Conservation (phyloP, 495 filamentous ascomycete species). For the Penicillium cinerascens region DNA sequence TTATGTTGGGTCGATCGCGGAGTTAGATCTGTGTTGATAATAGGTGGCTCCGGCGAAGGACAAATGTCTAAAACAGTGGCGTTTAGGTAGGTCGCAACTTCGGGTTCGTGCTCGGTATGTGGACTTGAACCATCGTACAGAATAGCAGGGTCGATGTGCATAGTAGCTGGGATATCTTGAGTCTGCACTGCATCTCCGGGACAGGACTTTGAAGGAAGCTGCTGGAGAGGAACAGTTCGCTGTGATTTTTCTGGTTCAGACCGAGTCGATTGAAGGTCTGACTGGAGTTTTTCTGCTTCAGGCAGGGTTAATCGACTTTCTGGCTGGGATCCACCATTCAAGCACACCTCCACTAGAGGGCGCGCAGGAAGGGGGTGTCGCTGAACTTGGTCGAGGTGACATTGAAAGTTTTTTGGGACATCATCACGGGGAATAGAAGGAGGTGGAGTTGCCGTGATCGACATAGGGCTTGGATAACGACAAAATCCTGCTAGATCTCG, state of each 20-base stretch:
- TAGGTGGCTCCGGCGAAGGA: background rate
- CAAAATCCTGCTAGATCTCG: conserved; percentile 1
- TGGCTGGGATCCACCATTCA: conserved; percentile 3
- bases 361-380: conserved; percentile 10
- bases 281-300: no score
- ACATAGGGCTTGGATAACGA: conserved; percentile 18
- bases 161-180: background rate
- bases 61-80: background rate
- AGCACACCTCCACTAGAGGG: conserved; percentile 10
- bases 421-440: background rate
- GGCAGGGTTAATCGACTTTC: no score
- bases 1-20: background rate
- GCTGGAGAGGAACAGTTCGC: background rate
- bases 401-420: background rate
- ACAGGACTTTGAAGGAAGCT: background rate
- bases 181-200: background rate
- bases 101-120: background rate
- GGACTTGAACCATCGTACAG: background rate
- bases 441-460: conserved; percentile 11
- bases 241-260: background rate
- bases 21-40: background rate
- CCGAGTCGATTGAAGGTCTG: conserved; percentile 1
- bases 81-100: background rate
- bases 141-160: background rate
- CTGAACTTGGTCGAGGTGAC: background rate